Base-by-base conservation (phyloP, 2,329 filamentous ascomycete genomes). In the Colletotrichum tropicicola region DNA sequence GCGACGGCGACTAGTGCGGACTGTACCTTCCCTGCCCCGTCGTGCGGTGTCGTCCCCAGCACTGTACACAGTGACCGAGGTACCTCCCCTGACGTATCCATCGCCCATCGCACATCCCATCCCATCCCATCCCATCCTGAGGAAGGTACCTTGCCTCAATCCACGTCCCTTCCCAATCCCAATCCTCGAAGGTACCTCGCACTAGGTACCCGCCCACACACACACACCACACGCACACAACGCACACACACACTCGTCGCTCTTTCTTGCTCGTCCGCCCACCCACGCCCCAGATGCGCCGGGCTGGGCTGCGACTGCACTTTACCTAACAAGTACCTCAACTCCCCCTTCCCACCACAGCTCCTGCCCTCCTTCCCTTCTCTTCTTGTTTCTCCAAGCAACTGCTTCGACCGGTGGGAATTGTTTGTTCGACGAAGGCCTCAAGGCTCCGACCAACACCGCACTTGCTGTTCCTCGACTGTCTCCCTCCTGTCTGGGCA, bases 271-370 rank as follows among this genome's bases (percentile, higher is more conserved):
- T 48, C 35, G 56, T 47, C 48, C 57, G 41, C 49, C 47, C 28
- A 15, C 47, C 19, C 43, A 27, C 5, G 21, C 21, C n/a, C 43
- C 60, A 63, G 45, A 63, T 58, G 48, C 56, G 41, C 56, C 61
- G 37, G 62, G 57, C 62, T 61, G 62, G 49, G 51, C 44, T 56
- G 41, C 51, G 48, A 65, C 49, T 43, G 58, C 57, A 61, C 37
- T 65, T 65, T 51, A 59, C 60, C 61, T 64, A 61, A 65, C 58
- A 65, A 65, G 62, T 65, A 62, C 62, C 62, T 61, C 41, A 65
- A 61, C 57, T 61, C 10, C 56, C 61, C 57, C 61, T 61, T 65
- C 62, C 62, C 58, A 62, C 57, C 52, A 41, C 51, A 44, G n/a
- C 45, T 53, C 37, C 21, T 32, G 4, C 39, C 52, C 39, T 41